phyloP scores from a whole-genome alignment of 139 green algal genomes.

The Penium margaritaceum region DNA sequence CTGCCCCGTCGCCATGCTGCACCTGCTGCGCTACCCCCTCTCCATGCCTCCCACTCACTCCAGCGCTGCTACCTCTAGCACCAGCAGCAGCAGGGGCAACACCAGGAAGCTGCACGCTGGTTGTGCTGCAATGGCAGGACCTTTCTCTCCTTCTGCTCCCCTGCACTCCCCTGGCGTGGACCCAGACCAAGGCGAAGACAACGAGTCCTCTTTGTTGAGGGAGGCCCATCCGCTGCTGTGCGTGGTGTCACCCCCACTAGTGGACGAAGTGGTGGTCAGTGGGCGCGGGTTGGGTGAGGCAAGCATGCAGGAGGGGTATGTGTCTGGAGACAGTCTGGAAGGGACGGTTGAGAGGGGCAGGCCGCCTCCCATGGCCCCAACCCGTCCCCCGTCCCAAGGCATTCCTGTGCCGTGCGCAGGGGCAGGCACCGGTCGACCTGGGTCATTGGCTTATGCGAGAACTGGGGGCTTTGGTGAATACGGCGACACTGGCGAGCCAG shows the following conservation, averaged over 20 bases:
- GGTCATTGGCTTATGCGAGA: neutral
- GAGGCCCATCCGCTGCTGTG: too few relatives aligned
- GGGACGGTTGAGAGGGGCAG: too few relatives aligned
- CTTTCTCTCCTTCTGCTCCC: neutral
- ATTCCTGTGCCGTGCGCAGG: neutral
- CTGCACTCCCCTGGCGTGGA: too few relatives aligned
- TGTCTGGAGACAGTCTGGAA: too few relatives aligned
- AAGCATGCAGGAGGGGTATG: too few relatives aligned
- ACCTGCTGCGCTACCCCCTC: constrained; percentile 20
- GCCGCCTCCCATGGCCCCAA: too few relatives aligned
- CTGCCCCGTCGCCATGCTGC: constrained; percentile 15
- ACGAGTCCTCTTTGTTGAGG: too few relatives aligned
- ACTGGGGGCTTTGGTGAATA: neutral
- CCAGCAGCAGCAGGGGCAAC: neutral
- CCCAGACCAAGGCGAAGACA: too few relatives aligned
- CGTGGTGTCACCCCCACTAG: too few relatives aligned
- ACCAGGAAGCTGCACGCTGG: neutral
- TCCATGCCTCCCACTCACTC: neutral
- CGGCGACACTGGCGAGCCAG: neutral
- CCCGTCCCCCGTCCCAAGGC: too few relatives aligned
- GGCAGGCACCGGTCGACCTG: neutral
- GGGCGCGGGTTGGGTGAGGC: too few relatives aligned
- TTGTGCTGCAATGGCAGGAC: neutral
- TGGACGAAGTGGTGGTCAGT: too few relatives aligned
- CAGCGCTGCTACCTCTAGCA: neutral